Evolutionary conservation across 202 grass and related monocot species (phyloP).

Genomic region (Carex arenaria): DNA sequence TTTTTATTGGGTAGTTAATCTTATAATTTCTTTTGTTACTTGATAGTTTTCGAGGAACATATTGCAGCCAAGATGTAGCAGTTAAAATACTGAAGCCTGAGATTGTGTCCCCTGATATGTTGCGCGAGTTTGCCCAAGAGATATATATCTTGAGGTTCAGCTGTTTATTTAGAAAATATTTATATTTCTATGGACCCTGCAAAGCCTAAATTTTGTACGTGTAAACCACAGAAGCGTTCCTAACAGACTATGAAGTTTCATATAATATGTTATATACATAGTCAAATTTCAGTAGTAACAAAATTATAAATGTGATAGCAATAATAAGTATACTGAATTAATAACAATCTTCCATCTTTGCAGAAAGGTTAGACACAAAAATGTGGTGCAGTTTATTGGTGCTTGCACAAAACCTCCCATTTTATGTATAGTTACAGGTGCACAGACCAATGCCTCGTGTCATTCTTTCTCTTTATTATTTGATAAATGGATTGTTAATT

Average conservation of each 20-base stretch:
- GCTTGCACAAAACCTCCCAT: constrained; percentile 79
- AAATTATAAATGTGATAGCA: neutral
- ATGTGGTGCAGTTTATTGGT: constrained; percentile 94
- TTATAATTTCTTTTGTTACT: constrained; percentile 31
- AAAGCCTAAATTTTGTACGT: neutral
- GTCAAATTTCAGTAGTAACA: neutral
- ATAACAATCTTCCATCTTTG: constrained; percentile 24
- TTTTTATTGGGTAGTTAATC: neutral
- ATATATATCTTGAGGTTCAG: constrained; percentile 87
- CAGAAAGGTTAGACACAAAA: constrained; percentile 96
- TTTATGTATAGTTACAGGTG: constrained; percentile 93
- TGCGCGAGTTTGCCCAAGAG: constrained; percentile 93
- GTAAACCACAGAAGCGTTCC: neutral
- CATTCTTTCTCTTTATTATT: neutral
- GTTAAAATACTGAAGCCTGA: constrained; percentile 95
- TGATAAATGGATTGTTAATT: neutral
- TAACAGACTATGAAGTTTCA: neutral
- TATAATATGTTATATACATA: neutral
- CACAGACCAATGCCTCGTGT: neutral
- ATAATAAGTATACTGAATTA: neutral
- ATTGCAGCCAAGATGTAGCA: constrained; percentile 90
- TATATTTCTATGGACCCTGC: neutral
- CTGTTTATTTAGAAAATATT: neutral
- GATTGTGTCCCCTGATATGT: constrained; percentile 65
- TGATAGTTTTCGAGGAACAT: constrained; percentile 72